Evolutionary conservation across 2,329 filamentous ascomycete genomes (phyloP), one percentile per base, ranked within the genome.

Genomic region (Ophiosphaerella narmari): DNA sequence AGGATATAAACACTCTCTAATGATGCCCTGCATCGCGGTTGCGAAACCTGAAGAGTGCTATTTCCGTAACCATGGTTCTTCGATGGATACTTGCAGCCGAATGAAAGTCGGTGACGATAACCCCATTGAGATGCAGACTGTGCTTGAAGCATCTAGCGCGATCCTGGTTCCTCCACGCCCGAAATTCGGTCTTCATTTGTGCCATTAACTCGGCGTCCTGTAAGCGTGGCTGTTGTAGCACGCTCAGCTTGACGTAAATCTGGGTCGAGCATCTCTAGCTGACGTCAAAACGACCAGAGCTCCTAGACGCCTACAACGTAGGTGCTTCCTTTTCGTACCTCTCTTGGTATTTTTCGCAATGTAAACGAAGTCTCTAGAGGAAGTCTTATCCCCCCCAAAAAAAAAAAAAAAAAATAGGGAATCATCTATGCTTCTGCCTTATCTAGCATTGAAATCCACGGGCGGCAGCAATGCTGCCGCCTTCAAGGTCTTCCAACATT

Each of bases 101-200:
- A 50, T 34, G 44, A 60, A 60, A 59, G 61, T 60, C 62, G 62
- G 63, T 64, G 63, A 65, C 60, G 43, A 54, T 44, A 46, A 40
- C 16, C 40, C 4, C 26, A 11, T 29, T 29, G 44, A 21, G 43
- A 46, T 48, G 54, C 54, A 52, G 39, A 34, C 41, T 36, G 34
- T 23, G 38, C 52, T 39, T 21, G 24, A 35, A 39, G 36, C 46
- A 50, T 54, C 29, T 62, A 60, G 59, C 46, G 43, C 42, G 29
- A 51, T 49, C 44, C 39, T 43, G 23, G 34, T 34, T 45, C 36
- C 40, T 29, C 46, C 46, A 43, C 50, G 50, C 57, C 58, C 60
- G 58, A 63, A 55, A 45, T 58, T 62, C 59, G 60, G 60, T 48
- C 47, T 31, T 35, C 18, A 18, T 29, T 29, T 7, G 7, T 29